A percentile compares a stretch with the other conserved stretches of the same genome.
Evolutionary conservation across 331 rosid genomes (phyloP).

Genomic region (Phaseolus coccineus): DNA sequence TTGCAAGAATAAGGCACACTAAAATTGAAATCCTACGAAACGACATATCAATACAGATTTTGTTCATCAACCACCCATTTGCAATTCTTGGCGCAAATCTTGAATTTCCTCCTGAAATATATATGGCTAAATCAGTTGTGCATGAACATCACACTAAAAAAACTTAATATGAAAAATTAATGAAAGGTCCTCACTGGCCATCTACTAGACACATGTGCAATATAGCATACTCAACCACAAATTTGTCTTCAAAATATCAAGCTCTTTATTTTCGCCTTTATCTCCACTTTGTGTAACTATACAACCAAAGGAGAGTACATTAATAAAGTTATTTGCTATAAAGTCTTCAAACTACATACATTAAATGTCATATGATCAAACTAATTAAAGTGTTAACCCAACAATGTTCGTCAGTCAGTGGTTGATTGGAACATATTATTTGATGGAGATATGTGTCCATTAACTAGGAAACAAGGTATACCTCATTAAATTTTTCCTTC

Average conservation of each 20-base stretch:
- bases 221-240: background rate
- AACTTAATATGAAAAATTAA: too few species aligned
- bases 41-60: too few species aligned
- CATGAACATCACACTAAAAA: too few species aligned
- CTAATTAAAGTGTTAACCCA: constrained; percentile 66
- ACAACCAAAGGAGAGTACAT: constrained; percentile 9
- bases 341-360: constrained; percentile 2
- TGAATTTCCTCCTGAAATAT: too few species aligned
- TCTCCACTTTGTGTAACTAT: constrained; percentile 28
- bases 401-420: constrained; percentile 88
- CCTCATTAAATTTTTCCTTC: too few species aligned
- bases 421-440: constrained; percentile 84
- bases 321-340: background rate
- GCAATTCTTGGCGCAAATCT: too few species aligned
- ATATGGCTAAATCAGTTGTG: too few species aligned
- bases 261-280: background rate
- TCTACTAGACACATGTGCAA: background rate
- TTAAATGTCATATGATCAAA: constrained; percentile 34
- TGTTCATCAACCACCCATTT: too few species aligned
- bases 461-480: too few species aligned
- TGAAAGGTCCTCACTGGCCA: too few species aligned
- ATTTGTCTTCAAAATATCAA: background rate
- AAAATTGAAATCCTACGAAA: too few species aligned
- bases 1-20: too few species aligned
- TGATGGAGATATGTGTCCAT: constrained; percentile 91